Evolutionary conservation across 148 eudicot species (phyloP).

Genomic region (Camellia granthamiana): DNA sequence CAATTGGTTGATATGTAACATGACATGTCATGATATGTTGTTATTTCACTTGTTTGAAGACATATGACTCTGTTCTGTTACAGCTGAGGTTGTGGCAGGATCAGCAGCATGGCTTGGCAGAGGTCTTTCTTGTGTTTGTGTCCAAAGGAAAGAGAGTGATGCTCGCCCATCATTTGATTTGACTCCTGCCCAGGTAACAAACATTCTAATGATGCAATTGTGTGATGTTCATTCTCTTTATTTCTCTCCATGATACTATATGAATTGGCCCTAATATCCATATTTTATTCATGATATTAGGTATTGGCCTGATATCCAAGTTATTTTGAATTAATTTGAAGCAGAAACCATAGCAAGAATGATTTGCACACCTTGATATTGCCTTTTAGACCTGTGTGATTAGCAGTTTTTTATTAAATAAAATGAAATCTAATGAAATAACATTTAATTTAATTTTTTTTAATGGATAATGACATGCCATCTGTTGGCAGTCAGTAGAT

Average conservation of each 20-base stretch:
- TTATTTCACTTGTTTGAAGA: background rate
- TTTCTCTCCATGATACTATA: background rate
- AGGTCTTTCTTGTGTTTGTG: conserved; percentile 98
- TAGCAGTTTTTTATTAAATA: too few species aligned
- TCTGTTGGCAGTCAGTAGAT: too few species aligned
- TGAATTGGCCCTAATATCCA: background rate
- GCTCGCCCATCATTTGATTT: conserved; percentile 90
- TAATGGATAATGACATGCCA: too few species aligned
- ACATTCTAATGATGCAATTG: conserved; percentile 11
- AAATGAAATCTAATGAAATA: too few species aligned
- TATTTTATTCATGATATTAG: background rate
- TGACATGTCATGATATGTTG: background rate
- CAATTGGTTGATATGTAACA: background rate
- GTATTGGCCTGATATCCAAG: background rate
- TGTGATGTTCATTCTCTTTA: background rate
- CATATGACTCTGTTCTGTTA: conserved; percentile 28
- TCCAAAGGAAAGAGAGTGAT: conserved; percentile 87
- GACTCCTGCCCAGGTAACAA: conserved; percentile 73
- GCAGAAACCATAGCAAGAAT: too few species aligned
- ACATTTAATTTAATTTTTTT: too few species aligned
- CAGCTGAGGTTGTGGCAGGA: conserved; percentile 96
- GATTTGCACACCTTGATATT: too few species aligned
- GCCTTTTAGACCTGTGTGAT: too few species aligned
- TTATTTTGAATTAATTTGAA: background rate
- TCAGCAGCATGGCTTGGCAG: conserved; percentile 98